Base-by-base conservation (phyloP, 169 alveolate genomes). In the Cyclospora cayetanensis region DNA sequence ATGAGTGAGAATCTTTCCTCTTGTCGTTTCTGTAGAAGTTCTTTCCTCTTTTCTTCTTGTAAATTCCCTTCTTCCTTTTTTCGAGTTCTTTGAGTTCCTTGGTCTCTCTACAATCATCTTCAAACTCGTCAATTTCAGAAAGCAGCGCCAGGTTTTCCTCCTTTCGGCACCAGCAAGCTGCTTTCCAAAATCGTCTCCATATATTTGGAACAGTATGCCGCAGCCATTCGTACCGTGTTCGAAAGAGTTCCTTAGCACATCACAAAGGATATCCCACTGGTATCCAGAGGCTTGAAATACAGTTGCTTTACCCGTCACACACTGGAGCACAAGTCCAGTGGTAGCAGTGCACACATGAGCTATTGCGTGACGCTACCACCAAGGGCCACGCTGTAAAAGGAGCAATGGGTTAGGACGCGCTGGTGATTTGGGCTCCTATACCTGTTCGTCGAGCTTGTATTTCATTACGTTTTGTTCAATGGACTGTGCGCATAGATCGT, bases 401-500 rank as follows among this genome's bases (percentile, higher is more conserved):
- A 15, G 43, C 46, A 35, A 18, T 29, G 22, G 42, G 31, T 29
- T 27, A 66, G 29, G n/a, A n/a, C 79, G 12, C 37, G 79, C 37
- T 12, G 27, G 1, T 29, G 0, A 25, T 29, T n/a, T 27, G 4
- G 79, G 31, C 27, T 22, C 42, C 20, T 31, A 18, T 72, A 72
- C 84, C 53, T 72, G 84, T 39, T 72, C 53, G 60, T 39, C 20
- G 84, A 72, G 63, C 84, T 72, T 72, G 60, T 72, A 72, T 55
- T 72, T 72, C 55, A 37, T 72, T 12, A 72, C 55, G 84, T 29
- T 72, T 29, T 72, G 84, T 1, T 72, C 84, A 15, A 37, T 72
- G 63, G 50, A 35, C 84, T 72, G 84, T 9, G 91, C 91, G 42
- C 91, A 84, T 46, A 20, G 25, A 29, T 84, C 82, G 70, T 84